Base-by-base conservation (phyloP, 805 yeast genomes). In the Wickerhamiella cacticola region DNA sequence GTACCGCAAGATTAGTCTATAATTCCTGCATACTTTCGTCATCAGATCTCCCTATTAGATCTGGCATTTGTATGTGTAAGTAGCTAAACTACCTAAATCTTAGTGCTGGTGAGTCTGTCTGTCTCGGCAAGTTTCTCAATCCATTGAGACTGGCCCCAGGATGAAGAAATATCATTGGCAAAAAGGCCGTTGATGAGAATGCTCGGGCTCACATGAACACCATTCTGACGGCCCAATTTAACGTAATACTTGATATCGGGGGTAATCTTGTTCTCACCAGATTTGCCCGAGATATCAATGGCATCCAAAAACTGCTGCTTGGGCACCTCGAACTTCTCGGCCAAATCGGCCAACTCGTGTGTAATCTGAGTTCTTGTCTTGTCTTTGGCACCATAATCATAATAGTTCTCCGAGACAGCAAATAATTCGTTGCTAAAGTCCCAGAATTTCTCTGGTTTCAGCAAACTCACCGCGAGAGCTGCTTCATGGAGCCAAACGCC, bases 131-230 rank as follows among this genome's bases (percentile, higher is more conserved):
- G 51, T 51, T 57, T 57, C 45, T 58, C 60, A 12, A 55, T 19
- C 72, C 72, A 68, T 10, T 70, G 71, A 2, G 68, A 77, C 4
- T 68, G 56, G 4, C 74, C 66, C 45, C 78, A 74, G 7, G 86
- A 76, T 38, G 86, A 77, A 56, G 80, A 82, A 56, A 85, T 71
- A 5, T 68, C 56, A 29, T 68, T 67, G 53, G 72, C 74, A 19
- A 70, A 69, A 44, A 81, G 74, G 1, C 95, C 95, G 60, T 84
- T 74, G 34, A 85, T 66, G 18, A 73, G 62, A 12, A 83, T 82
- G 3, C 92, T 79, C 18, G 95, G 95, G 2, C 92, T 82, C n/a
- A 82, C 79, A 59, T 86, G 95, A 33, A 82, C 75, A 39, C 89
- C 86, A 36, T 79, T 74, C 50, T 83, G 84, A 60, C 95, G 73